Conservation (phyloP, 441 rosid species). For the Omphalea diandra region DNA sequence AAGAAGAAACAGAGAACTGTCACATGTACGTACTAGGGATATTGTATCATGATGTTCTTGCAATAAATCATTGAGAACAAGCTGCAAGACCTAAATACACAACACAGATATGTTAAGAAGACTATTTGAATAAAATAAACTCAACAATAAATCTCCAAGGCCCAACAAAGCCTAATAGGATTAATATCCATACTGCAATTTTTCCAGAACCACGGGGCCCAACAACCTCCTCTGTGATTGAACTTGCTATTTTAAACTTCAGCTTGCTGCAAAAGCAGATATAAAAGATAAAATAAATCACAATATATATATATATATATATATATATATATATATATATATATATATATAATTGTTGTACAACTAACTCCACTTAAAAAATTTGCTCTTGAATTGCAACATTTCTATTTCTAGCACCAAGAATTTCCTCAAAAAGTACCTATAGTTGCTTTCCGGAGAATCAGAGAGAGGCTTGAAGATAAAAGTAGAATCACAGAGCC, state of each 20-base stretch:
- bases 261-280: slow-evolving; percentile 52
- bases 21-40: slow-evolving; percentile 55
- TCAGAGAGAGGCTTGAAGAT: slow-evolving; percentile 59
- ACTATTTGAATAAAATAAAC: not conserved
- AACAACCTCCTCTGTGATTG: slow-evolving; percentile 77
- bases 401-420: not conserved
- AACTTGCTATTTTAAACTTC: slow-evolving; percentile 71
- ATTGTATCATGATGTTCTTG: slow-evolving; percentile 68
- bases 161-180: not conserved
- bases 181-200: slow-evolving; percentile 47
- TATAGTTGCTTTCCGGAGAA: slow-evolving; percentile 76
- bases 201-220: slow-evolving; percentile 99
- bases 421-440: slow-evolving; percentile 35
- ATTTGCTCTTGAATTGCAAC: slow-evolving; percentile 8
- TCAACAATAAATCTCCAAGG: not conserved
- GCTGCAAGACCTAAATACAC: slow-evolving; percentile 72
- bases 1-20: not conserved
- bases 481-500: slow-evolving; percentile 67
- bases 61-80: slow-evolving; percentile 64
- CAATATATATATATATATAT: not conserved
- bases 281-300: no score
- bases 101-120: not conserved
- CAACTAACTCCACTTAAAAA: no score
- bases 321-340: no score
- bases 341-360: no score